A percentile compares a stretch with the other conserved stretches of the same genome.
These are phyloP conservation scores for Cladobotryum mycophilum DNA, from an alignment of 2,329 filamentous ascomycete genomes.

Conservation along the genomic window DNA sequence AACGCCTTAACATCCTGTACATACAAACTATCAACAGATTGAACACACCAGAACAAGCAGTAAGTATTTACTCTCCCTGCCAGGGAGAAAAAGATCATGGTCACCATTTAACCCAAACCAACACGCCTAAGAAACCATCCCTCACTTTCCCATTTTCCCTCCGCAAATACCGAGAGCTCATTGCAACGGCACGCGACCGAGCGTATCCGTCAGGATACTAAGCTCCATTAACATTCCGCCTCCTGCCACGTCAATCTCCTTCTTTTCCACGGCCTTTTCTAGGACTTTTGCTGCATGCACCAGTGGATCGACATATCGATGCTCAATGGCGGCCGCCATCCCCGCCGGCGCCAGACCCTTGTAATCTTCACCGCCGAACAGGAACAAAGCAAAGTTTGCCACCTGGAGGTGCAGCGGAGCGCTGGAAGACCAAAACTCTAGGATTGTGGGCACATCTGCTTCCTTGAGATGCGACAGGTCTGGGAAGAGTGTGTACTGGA, in stretches of 20 bases:
- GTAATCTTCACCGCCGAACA: conserved; percentile 41
- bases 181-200: conserved; percentile 37
- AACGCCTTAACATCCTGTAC: background rate
- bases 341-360: conserved; percentile 46
- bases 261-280: conserved; percentile 25
- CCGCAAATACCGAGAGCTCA: conserved; percentile 13
- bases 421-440: conserved; percentile 47
- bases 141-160: background rate
- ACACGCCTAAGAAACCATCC: background rate
- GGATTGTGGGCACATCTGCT: conserved; percentile 35
- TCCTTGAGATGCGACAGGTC: conserved; percentile 43
- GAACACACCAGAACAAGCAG: background rate
- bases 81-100: background rate
- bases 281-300: conserved; percentile 35
- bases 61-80: background rate
- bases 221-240: conserved; percentile 33
- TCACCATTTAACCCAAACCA: background rate
- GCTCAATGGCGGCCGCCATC: conserved; percentile 51
- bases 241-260: conserved; percentile 24
- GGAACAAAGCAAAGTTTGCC: conserved; percentile 54
- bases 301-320: conserved; percentile 52
- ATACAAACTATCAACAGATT: background rate
- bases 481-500: conserved; percentile 58
- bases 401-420: conserved; percentile 52
- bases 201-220: conserved; percentile 35